A percentile compares a stretch with the other conserved stretches of the same genome.
These are phyloP conservation scores for Circinella minor DNA, from an alignment of 371 early-diverging fungal genomes.

Conservation along the genomic window DNA sequence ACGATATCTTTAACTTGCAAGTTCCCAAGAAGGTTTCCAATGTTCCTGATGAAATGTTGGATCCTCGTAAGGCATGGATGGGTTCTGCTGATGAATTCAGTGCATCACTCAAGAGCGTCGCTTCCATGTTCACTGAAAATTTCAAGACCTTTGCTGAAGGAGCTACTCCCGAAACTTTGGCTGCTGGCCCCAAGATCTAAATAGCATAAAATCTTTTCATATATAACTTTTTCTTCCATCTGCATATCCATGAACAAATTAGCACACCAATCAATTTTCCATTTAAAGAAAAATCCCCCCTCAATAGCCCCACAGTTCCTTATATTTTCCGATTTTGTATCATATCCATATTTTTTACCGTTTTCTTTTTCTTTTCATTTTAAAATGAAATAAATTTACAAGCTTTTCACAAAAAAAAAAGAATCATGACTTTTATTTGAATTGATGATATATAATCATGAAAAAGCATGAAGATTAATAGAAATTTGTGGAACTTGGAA, in stretches of 20 bases:
- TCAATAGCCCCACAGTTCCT: no score
- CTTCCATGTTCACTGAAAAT: slow-evolving; percentile 86
- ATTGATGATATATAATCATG: no score
- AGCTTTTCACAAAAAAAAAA: no score
- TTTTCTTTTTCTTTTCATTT: no score
- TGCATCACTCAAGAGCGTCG: slow-evolving; percentile 78
- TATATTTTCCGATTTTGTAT: no score
- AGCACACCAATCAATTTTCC: neutral
- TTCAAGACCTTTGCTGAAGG: slow-evolving; percentile 87
- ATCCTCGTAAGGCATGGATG: slow-evolving; percentile 89
- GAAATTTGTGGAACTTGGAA: no score
- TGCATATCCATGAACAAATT: neutral
- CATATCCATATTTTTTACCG: no score
- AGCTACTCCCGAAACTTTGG: slow-evolving; percentile 77
- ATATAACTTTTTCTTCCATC: neutral
- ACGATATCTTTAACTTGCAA: slow-evolving; percentile 84
- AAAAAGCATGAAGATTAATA: no score
- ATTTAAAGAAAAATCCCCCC: no score
- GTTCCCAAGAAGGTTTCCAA: slow-evolving; percentile 81
- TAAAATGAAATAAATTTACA: no score
- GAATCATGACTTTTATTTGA: no score
- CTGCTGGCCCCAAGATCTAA: slow-evolving; percentile 71
- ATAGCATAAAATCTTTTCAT: neutral
- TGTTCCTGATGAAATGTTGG: slow-evolving; percentile 86
- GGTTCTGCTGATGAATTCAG: slow-evolving; percentile 69